Conservation (phyloP, 129 eudicot species). For the Flaveria linearis region DNA sequence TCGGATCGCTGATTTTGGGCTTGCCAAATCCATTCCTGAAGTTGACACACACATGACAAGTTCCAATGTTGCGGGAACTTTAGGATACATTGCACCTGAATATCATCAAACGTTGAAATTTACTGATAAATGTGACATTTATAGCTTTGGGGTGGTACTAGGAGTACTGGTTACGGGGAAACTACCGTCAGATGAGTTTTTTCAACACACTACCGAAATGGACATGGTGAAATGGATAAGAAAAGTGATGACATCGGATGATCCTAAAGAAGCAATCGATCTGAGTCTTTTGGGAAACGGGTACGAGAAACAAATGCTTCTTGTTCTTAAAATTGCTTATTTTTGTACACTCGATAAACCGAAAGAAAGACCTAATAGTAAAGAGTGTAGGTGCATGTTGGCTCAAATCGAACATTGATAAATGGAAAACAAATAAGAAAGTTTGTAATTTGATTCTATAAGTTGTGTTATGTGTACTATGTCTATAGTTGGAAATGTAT, state of each 20-base stretch:
- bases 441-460: neutral
- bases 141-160: slow-evolving; percentile 77
- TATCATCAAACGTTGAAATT: slow-evolving; percentile 79
- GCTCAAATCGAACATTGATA: slow-evolving; percentile 60
- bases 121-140: slow-evolving; percentile 80
- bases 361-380: slow-evolving; percentile 86
- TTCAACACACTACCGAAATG: slow-evolving; percentile 59
- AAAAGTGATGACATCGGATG: slow-evolving; percentile 67
- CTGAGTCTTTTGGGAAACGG: slow-evolving; percentile 68
- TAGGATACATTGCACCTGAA: slow-evolving; percentile 90
- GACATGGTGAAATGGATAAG: slow-evolving; percentile 80
- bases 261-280: slow-evolving; percentile 70
- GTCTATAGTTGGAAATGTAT: neutral
- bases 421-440: neutral
- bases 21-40: slow-evolving; percentile 75
- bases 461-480: neutral
- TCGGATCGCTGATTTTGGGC: slow-evolving; percentile 90
- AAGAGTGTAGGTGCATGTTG: slow-evolving; percentile 70
- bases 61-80: slow-evolving; percentile 81
- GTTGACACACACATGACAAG: slow-evolving; percentile 65
- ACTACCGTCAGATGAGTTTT: slow-evolving; percentile 68
- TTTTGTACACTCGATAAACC: slow-evolving; percentile 79
- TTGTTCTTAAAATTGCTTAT: slow-evolving; percentile 84
- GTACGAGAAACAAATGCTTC: slow-evolving; percentile 78
- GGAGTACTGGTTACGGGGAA: slow-evolving; percentile 73